Conservation (phyloP, 2,329 filamentous ascomycete genomes). For the Chaetomium strumarium region DNA sequence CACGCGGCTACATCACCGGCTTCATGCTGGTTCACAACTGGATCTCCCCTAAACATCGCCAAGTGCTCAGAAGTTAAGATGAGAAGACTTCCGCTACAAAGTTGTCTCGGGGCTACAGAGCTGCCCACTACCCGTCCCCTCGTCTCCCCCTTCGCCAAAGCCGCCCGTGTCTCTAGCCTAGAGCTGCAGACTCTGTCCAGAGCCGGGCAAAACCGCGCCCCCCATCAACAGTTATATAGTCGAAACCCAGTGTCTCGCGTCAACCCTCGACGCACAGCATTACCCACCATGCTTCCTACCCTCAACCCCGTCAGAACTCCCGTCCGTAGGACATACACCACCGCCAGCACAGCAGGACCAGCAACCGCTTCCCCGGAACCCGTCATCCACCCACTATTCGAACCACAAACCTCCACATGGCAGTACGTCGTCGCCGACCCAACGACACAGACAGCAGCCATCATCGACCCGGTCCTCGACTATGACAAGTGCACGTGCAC, state of each 20-base stretch:
- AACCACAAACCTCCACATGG: constrained; percentile 45
- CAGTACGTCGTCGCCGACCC: constrained; percentile 56
- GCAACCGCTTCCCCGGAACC: constrained; percentile 26
- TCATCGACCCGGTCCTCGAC: constrained; percentile 59
- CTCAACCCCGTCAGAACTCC: background rate
- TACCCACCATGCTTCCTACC: background rate
- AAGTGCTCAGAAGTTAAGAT: background rate
- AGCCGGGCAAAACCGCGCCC: background rate
- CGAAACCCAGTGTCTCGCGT: background rate
- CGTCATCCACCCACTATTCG: constrained; percentile 35
- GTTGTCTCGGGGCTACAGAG: constrained; percentile 1
- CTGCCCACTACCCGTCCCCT: constrained; percentile 2
- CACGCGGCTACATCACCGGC: background rate
- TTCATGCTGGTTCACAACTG: background rate
- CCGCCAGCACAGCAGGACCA: background rate
- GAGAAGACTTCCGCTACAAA: constrained; percentile 1
- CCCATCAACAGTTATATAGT: background rate
- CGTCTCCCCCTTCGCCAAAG: background rate
- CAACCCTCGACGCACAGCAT: background rate
- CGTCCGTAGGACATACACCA: no score
- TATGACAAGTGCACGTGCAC: constrained; percentile 39
- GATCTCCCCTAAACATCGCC: background rate
- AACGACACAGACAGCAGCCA: constrained; percentile 40
- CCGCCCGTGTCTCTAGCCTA: background rate
- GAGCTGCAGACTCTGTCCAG: background rate